phyloP scores from a whole-genome alignment of 1,139 yeast species.

The Debaryomyces sp. region DNA sequence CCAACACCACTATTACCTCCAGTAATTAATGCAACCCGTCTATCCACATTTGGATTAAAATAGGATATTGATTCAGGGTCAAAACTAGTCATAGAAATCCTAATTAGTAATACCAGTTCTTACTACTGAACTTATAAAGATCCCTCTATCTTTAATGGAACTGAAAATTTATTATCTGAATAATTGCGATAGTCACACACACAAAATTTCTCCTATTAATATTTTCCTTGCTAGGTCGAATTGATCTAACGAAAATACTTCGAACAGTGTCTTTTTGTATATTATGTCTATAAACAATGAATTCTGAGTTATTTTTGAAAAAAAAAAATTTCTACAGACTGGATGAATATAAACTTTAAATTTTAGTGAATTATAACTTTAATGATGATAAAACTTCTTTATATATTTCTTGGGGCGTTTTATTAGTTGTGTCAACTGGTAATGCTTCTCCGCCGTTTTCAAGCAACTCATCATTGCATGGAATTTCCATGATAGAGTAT shows the following conservation, averaged over 20 bases:
- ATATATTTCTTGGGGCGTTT: constrained; percentile 39
- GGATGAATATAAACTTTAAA: background rate
- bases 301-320: background rate
- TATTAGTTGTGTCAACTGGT: constrained; percentile 42
- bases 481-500: constrained; percentile 72
- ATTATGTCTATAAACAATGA: background rate
- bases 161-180: background rate
- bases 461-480: constrained; percentile 45
- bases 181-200: background rate
- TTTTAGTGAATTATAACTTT: background rate
- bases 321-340: background rate
- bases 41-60: constrained; percentile 33
- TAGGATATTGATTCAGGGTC: constrained; percentile 35
- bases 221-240: background rate
- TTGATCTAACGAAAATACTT: background rate
- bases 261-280: background rate
- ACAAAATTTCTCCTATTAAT: background rate
- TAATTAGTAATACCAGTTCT: background rate
- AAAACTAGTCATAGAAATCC: constrained; percentile 4
- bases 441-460: constrained; percentile 41
- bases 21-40: constrained; percentile 45
- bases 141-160: background rate
- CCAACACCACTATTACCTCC: constrained; percentile 53
- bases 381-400: constrained; percentile 13
- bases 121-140: background rate